A percentile compares a stretch with the other conserved stretches of the same genome.
Evolutionary conservation across 371 early-diverging fungal species (phyloP).

Genomic region (Mortierella polycephala): DNA sequence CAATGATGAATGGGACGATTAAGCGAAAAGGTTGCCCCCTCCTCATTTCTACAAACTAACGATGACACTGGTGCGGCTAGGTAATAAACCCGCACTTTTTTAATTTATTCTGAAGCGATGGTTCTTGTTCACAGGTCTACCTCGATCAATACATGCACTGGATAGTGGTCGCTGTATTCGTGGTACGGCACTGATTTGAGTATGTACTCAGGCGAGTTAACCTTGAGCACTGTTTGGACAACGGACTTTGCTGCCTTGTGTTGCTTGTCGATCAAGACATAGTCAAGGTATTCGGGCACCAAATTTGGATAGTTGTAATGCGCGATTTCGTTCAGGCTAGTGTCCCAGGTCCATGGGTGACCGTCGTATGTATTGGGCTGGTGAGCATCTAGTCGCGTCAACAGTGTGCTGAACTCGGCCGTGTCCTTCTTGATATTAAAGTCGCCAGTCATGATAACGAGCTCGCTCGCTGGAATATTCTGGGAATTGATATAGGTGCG

Average conservation of each 20-base stretch:
- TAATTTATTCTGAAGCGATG: no score
- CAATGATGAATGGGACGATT: slow-evolving; percentile 53
- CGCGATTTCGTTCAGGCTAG: slow-evolving; percentile 42
- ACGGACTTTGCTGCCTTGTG: slow-evolving; percentile 20
- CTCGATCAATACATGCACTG: slow-evolving; percentile 22
- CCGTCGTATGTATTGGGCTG: slow-evolving; percentile 28
- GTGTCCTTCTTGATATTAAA: slow-evolving; percentile 34
- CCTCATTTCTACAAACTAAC: no score
- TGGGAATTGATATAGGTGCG: slow-evolving; percentile 30
- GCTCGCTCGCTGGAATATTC: slow-evolving; percentile 45
- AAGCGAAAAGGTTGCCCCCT: not conserved
- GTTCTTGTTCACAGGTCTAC: slow-evolving; percentile 10
- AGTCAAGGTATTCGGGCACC: slow-evolving; percentile 42
- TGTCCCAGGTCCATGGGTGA: slow-evolving; percentile 37
- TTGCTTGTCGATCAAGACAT: slow-evolving; percentile 37
- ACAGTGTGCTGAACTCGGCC: slow-evolving; percentile 24
- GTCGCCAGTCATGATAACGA: slow-evolving; percentile 48
- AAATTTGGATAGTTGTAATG: slow-evolving; percentile 41
- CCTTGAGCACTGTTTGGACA: slow-evolving; percentile 21
- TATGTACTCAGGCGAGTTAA: slow-evolving; percentile 30
- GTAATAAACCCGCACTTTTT: no score
- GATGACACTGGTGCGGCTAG: no score
- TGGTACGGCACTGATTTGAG: slow-evolving; percentile 27
- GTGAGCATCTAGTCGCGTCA: slow-evolving; percentile 23
- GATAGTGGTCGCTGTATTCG: slow-evolving; percentile 52